Evolutionary conservation across 2,329 filamentous ascomycete genomes (phyloP).

Genomic region (Cryphonectria radicalis): DNA sequence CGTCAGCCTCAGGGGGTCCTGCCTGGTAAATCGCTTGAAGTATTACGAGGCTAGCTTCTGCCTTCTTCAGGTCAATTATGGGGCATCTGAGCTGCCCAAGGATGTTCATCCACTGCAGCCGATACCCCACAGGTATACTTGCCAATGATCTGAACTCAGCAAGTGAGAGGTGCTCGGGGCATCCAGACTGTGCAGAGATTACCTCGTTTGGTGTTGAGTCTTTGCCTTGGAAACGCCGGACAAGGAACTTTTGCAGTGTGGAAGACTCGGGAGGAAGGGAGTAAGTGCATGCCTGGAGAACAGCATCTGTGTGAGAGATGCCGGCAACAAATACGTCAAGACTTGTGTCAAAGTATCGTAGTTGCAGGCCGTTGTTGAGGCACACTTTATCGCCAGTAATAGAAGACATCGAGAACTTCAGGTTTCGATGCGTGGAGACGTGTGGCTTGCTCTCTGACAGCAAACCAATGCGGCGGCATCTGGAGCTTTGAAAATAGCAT

Average conservation of each 20-base stretch:
- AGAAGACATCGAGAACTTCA: conserved; percentile 4
- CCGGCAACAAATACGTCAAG: conserved; percentile 25
- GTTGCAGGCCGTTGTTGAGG: conserved; percentile 50
- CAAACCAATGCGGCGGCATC: conserved; percentile 34
- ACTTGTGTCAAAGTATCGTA: conserved; percentile 43
- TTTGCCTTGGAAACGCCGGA: conserved; percentile 35
- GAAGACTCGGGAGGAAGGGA: conserved; percentile 38
- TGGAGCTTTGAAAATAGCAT: not conserved
- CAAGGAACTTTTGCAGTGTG: conserved; percentile 46
- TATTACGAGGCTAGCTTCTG: conserved; percentile 51
- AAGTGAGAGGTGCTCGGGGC: conserved; percentile 52
- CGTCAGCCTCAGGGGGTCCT: conserved; percentile 39
- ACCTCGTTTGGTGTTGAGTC: conserved; percentile 51
- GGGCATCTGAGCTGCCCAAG: conserved; percentile 52
- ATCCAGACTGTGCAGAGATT: conserved; percentile 52
- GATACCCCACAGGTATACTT: conserved; percentile 50
- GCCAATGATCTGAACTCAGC: conserved; percentile 60
- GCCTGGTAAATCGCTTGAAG: conserved; percentile 54
- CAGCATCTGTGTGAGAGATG: conserved; percentile 31
- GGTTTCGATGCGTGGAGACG: conserved; percentile 40
- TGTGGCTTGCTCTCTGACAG: conserved; percentile 45
- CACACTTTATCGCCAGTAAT: conserved; percentile 46
- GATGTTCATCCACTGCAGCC: conserved; percentile 61
- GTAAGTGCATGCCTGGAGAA: conserved; percentile 45
- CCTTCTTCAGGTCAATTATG: conserved; percentile 54